Evolutionary conservation across 768 basidiomycete genomes (phyloP).

Genomic region (Paxillus ammoniavirescens): DNA sequence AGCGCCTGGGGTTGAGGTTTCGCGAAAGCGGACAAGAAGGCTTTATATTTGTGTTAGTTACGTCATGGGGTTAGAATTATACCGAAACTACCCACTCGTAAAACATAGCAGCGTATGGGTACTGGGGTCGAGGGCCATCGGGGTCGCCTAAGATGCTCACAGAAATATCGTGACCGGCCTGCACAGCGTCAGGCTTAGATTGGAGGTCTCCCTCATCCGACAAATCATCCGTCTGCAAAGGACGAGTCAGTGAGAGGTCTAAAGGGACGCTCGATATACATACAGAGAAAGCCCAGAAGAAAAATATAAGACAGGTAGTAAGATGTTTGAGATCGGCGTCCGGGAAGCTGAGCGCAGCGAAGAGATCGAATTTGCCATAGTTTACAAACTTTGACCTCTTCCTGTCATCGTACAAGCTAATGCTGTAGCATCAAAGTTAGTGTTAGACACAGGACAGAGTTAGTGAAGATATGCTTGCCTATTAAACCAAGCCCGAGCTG

Average conservation of each 20-base stretch:
- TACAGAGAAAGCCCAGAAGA: constrained; percentile 40
- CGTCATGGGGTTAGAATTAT: constrained; percentile 7
- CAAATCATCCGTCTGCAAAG: constrained; percentile 33
- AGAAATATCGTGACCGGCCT: constrained; percentile 34
- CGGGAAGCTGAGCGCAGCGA: constrained; percentile 38
- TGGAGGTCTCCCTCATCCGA: constrained; percentile 36
- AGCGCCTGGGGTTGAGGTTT: constrained; percentile 36
- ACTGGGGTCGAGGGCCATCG: constrained; percentile 27
- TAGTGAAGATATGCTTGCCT: constrained; percentile 16
- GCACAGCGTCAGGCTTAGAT: constrained; percentile 34
- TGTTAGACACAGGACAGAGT: not conserved
- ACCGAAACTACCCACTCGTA: constrained; percentile 31
- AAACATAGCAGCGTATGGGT: constrained; percentile 39
- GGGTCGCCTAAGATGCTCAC: constrained; percentile 27
- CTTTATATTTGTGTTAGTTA: constrained; percentile 16
- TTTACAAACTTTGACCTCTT: constrained; percentile 35
- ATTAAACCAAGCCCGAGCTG: constrained; percentile 35
- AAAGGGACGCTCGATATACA: not conserved
- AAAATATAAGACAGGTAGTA: constrained; percentile 36
- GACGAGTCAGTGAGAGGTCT: constrained; percentile 2
- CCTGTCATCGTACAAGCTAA: constrained; percentile 33
- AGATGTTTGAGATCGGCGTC: constrained; percentile 36
- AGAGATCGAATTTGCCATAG: constrained; percentile 38
- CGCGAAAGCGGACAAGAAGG: constrained; percentile 33
- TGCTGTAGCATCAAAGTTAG: constrained; percentile 14